phyloP scores from a whole-genome alignment of 495 filamentous ascomycete genomes.

The Parachaetomium inaequale region DNA sequence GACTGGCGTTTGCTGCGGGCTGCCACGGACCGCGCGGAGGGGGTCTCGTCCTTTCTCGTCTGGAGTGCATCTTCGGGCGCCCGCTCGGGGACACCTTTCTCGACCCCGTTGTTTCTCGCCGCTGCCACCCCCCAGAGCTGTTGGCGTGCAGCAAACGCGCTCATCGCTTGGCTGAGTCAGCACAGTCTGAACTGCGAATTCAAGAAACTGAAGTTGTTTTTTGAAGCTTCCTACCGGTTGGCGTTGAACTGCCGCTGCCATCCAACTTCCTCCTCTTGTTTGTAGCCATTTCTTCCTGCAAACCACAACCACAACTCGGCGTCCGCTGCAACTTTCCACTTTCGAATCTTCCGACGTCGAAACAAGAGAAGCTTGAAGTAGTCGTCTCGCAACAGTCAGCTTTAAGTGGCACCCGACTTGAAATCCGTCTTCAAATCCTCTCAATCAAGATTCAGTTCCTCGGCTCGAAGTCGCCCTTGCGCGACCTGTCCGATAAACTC shows the following conservation, averaged over 20 bases:
- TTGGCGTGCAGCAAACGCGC: conserved; percentile 50
- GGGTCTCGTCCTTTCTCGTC: background rate
- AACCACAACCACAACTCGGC: background rate
- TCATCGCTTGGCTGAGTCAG: conserved; percentile 38
- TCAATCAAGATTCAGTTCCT: background rate
- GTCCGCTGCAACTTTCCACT: background rate
- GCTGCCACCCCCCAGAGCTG: conserved; percentile 31
- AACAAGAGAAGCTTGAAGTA: too few relatives aligned
- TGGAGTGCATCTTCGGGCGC: background rate
- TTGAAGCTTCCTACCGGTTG: conserved; percentile 9
- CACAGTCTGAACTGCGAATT: background rate
- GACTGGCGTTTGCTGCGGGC: conserved; percentile 14
- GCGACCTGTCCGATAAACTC: conserved; percentile 5
- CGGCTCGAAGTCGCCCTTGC: conserved; percentile 3
- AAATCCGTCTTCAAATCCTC: background rate
- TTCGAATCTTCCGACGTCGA: background rate
- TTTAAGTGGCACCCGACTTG: background rate
- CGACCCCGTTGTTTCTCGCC: background rate
- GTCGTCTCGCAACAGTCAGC: background rate
- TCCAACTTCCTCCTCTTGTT: conserved; percentile 46
- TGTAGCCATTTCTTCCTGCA: conserved; percentile 33
- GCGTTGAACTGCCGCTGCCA: conserved; percentile 22
- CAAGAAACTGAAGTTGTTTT: background rate
- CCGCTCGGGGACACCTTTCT: background rate
- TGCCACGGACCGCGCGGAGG: background rate